These are phyloP conservation scores for Debaryomyces hansenii DNA, from an alignment of 805 yeast species.

Conservation along the genomic window DNA sequence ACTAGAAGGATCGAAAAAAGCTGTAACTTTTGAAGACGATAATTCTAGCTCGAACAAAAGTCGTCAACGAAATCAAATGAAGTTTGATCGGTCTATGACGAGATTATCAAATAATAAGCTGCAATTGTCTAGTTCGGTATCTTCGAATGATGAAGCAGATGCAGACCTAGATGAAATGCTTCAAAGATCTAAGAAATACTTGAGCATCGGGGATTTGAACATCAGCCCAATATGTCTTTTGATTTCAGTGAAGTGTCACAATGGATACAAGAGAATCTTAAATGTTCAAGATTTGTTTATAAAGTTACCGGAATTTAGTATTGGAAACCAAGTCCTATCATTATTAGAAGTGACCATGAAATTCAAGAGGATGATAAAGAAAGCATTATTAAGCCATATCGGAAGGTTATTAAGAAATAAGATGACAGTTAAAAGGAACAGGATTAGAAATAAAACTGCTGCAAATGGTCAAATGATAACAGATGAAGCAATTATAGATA, in stretches of 20 bases:
- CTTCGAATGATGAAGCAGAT: constrained; percentile 16
- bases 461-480: no score
- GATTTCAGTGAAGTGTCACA: constrained; percentile 35
- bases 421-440: constrained; percentile 15
- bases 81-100: constrained; percentile 1
- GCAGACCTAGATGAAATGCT: constrained; percentile 60
- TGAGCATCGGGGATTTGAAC: constrained; percentile 62
- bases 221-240: constrained; percentile 25
- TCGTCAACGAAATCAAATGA: background rate
- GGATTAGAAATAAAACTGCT: no score
- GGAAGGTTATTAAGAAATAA: constrained; percentile 39
- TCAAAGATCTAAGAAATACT: constrained; percentile 67
- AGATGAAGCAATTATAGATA: no score
- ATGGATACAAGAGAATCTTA: constrained; percentile 34
- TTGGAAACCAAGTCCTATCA: constrained; percentile 32
- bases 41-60: no score
- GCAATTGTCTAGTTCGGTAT: background rate
- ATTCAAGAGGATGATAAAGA: constrained; percentile 30
- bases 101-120: constrained; percentile 2
- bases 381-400: constrained; percentile 32
- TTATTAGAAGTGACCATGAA: constrained; percentile 34
- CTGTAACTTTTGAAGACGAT: constrained; percentile 6
- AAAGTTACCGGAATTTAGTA: constrained; percentile 32
- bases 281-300: constrained; percentile 39
- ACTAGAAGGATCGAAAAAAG: constrained; percentile 12